These are phyloP conservation scores for Pestalotiopsis sp. DNA, from an alignment of 2,329 filamentous ascomycete genomes.

Conservation along the genomic window DNA sequence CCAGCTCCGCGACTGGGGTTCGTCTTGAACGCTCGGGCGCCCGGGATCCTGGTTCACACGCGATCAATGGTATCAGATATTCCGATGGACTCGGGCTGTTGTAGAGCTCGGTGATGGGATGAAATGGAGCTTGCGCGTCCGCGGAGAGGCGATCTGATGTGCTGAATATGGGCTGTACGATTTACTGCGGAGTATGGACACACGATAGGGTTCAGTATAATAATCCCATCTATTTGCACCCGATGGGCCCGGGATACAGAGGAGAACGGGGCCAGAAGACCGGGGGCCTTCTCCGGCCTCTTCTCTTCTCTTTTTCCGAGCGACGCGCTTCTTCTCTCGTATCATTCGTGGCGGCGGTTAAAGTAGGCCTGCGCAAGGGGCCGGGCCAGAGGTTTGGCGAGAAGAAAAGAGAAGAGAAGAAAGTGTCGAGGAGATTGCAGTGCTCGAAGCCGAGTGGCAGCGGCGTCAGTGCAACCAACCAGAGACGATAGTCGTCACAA, in stretches of 20 bases:
- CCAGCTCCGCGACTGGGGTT: background rate
- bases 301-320: too few relatives aligned
- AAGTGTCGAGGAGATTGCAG: background rate
- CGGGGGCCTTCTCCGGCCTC: too few relatives aligned
- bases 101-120: background rate
- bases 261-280: too few relatives aligned
- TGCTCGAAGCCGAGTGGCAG: slow-evolving; percentile 13
- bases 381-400: too few relatives aligned
- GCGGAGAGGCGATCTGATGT: background rate
- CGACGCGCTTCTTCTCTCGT: too few relatives aligned
- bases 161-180: background rate
- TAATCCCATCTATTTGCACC: background rate
- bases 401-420: background rate
- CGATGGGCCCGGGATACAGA: too few relatives aligned
- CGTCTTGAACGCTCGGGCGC: background rate
- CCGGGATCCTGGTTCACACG: background rate
- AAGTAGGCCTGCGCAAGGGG: too few relatives aligned
- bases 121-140: background rate
- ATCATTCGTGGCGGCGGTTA: too few relatives aligned
- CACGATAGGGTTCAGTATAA: background rate
- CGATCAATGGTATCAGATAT: background rate
- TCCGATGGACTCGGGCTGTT: background rate
- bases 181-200: background rate
- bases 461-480: slow-evolving; percentile 10
- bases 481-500: slow-evolving; percentile 1